Base-by-base conservation (phyloP, 2,329 filamentous ascomycete genomes). In the Fusarium burgessii region DNA sequence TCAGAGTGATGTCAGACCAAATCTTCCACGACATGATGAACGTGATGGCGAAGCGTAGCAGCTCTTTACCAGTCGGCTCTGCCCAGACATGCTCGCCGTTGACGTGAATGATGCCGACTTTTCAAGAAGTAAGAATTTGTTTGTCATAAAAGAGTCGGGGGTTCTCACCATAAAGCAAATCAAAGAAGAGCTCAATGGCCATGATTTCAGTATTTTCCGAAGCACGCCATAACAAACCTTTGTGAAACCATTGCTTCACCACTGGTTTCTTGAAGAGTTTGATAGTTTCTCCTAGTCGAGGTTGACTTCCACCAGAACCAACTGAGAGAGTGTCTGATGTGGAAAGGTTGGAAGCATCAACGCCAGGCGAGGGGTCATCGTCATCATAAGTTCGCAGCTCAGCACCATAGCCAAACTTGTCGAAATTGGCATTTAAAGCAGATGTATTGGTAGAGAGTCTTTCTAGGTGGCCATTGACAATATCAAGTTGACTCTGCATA, bases 241-340 rank as follows among this genome's bases (percentile, higher is more conserved):
- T 88, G 76, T 91, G 89, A 73, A 91, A 91, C 79, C 91, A 91
- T 79, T 91, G 90, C 62, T 89, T 84, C 6, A 91, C 83, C 10
- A 88, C 84, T 1, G 90, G 89, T 67, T 83, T 84, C 76, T 87
- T 87, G 76, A 88, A 89, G 62, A 91, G 79, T 74, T 85, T 87
- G 74, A 90, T 84, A 2, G 84, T 82, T 50, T 78, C 59, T 79
- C 85, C 77, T 15, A 64, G 71, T 58, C 82, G 82, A 49, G 51
- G 42, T 15, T 72, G 71, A 35, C 68, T 63, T 25, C 58, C 59
- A 23, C 62, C 62, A 15, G 74, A 75, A 15, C 50, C 50, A 38
- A 73, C 58, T 80, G 72, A 75, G n/a, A 77, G 42, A 9, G 73
- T 68, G 13, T 76, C 73, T 8, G 73, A 74, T 25, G 62, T 68